These are phyloP conservation scores for Penstemon newberryi DNA, from an alignment of 257 asterid genomes.

Conservation along the genomic window DNA sequence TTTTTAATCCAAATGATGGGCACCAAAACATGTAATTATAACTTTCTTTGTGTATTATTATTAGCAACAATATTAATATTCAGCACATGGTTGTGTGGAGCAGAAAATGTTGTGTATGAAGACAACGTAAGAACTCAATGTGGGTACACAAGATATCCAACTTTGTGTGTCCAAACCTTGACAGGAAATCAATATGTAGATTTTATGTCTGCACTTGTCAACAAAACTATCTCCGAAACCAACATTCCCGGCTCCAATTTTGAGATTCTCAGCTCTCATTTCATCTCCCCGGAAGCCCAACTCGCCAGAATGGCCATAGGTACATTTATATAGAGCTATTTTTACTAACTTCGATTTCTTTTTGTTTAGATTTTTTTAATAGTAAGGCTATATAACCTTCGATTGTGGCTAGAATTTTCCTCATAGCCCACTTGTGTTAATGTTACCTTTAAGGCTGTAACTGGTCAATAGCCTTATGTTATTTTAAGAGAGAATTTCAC, in stretches of 20 bases:
- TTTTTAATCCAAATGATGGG: conserved; percentile 32
- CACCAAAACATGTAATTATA: conserved; percentile 26
- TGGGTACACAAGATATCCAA: conserved; percentile 62
- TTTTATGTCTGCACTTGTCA: conserved; percentile 49
- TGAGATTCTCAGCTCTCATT: conserved; percentile 42
- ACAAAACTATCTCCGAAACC: conserved; percentile 44
- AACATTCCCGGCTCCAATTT: conserved; percentile 47
- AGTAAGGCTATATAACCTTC: too few relatives aligned
- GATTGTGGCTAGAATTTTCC: too few relatives aligned
- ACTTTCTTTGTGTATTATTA: conserved; percentile 21
- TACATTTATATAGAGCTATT: background rate
- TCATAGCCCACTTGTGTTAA: too few relatives aligned
- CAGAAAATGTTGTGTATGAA: conserved; percentile 11
- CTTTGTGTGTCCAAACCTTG: conserved; percentile 54
- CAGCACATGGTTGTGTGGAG: conserved; percentile 15
- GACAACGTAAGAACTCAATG: conserved; percentile 40
- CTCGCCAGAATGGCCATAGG: conserved; percentile 50
- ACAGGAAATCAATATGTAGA: conserved; percentile 29
- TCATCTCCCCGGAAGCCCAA: conserved; percentile 53
- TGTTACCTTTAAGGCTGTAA: too few relatives aligned
- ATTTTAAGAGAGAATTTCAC: too few relatives aligned
- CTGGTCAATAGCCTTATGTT: too few relatives aligned
- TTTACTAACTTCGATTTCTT: too few relatives aligned
- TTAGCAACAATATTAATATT: conserved; percentile 6
- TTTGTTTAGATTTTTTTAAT: too few relatives aligned